phyloP scores from a whole-genome alignment of 2,329 filamentous ascomycete genomes.

The Metarhizium anisopliae region DNA sequence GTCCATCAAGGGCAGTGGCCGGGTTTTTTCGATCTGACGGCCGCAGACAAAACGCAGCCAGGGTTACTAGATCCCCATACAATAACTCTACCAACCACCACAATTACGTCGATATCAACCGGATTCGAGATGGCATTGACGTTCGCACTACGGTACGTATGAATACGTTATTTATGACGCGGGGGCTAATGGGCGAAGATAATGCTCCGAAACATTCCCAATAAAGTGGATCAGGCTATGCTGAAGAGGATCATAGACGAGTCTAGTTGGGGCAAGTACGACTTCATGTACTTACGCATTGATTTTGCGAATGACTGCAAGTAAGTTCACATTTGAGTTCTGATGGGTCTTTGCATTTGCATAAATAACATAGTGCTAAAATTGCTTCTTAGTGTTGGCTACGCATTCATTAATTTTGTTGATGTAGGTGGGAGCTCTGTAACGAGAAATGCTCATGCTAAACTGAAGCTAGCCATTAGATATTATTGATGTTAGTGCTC shows the following conservation, averaged over 20 bases:
- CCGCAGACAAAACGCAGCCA: conserved; percentile 40
- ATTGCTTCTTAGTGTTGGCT: conserved; percentile 63
- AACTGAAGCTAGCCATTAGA: conserved; percentile 54
- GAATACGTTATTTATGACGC: not conserved
- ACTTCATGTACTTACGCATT: conserved; percentile 93
- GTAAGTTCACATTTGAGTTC: conserved; percentile 35
- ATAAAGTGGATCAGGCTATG: conserved; percentile 71
- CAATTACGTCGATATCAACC: conserved; percentile 52
- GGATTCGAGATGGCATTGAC: conserved; percentile 58
- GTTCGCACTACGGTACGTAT: conserved; percentile 64
- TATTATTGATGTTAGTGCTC: conserved; percentile 56
- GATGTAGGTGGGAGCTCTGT: conserved; percentile 47
- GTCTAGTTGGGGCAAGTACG: conserved; percentile 72
- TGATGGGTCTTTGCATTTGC: conserved; percentile 1
- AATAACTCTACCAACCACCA: conserved; percentile 43
- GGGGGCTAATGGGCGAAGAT: conserved; percentile 43
- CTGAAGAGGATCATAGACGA: conserved; percentile 74
- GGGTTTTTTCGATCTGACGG: conserved; percentile 25
- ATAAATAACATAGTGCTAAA: not conserved
- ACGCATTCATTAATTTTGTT: conserved; percentile 93
- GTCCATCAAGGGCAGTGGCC: conserved; percentile 28
- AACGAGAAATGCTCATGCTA: not conserved
- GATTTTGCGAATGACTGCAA: conserved; percentile 80
- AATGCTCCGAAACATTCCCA: conserved; percentile 92
- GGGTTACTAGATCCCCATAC: conserved; percentile 36